Percentiles rank a stretch among this genome's conserved stretches.
phyloP scores from a whole-genome alignment of 352 stramenopile species.

The Globisporangium nunn region DNA sequence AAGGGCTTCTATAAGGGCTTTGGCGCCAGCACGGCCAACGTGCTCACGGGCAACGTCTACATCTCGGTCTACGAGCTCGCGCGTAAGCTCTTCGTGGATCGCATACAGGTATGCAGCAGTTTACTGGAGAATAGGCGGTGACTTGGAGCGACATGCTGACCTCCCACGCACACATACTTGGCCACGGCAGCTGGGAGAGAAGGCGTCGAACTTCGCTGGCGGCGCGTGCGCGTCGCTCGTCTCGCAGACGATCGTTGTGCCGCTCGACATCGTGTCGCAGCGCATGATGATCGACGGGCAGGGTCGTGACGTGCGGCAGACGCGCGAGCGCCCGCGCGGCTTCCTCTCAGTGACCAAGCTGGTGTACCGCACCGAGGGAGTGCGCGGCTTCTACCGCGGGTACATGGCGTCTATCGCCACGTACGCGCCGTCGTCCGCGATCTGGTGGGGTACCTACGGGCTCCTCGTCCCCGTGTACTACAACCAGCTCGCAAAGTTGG shows the following conservation, averaged over 20 bases:
- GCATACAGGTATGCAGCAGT: conserved; percentile 31
- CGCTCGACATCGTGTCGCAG: conserved; percentile 86
- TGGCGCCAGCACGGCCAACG: conserved; percentile 77
- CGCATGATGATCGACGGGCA: conserved; percentile 86
- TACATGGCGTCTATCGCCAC: conserved; percentile 83
- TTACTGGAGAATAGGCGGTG: not conserved
- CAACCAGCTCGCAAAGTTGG: conserved; percentile 40
- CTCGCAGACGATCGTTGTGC: conserved; percentile 82
- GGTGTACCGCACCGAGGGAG: conserved; percentile 53
- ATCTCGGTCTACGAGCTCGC: conserved; percentile 85
- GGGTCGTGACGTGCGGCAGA: conserved; percentile 51
- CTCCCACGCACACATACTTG: not conserved
- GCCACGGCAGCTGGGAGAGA: conserved; percentile 34
- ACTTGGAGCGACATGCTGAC: too few species aligned
- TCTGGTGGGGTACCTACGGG: conserved; percentile 87
- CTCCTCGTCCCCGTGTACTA: conserved; percentile 75
- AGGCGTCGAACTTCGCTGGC: conserved; percentile 69
- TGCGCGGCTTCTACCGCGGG: conserved; percentile 77
- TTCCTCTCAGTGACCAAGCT: conserved; percentile 56
- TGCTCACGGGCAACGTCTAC: conserved; percentile 86
- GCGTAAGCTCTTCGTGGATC: conserved; percentile 58
- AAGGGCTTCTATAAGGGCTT: conserved; percentile 85
- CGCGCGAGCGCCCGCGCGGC: conserved; percentile 42
- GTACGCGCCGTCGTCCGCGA: conserved; percentile 77
- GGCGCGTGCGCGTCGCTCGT: conserved; percentile 72